Conservation (phyloP, 306 rosid species). For the Cucurbita ficifolia region DNA sequence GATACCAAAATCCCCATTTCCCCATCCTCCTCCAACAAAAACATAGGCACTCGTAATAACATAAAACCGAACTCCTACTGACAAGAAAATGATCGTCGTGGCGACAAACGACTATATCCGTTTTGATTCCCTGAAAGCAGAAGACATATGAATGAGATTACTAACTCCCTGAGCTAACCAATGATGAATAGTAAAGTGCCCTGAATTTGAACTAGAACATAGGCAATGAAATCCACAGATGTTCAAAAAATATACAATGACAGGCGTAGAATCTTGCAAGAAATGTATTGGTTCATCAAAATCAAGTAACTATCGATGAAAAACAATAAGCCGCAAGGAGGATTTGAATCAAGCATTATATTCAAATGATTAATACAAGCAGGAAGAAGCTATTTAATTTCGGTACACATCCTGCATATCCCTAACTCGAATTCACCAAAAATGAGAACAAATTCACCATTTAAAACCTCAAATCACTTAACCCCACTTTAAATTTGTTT, state of each 20-base stretch:
- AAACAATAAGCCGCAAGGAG: not conserved
- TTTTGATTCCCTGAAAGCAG: slow-evolving; percentile 60
- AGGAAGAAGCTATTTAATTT: not conserved
- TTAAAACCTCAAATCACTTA: not conserved
- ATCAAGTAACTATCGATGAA: not conserved
- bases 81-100: slow-evolving; percentile 72
- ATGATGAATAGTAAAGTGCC: not conserved
- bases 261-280: not conserved
- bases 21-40: slow-evolving; percentile 3
- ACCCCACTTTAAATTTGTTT: not conserved
- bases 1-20: not conserved
- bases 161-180: not conserved
- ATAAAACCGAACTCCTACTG: slow-evolving; percentile 15
- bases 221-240: not conserved
- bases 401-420: not conserved
- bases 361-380: not conserved
- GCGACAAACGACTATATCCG: slow-evolving; percentile 51
- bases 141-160: not conserved
- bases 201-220: not conserved
- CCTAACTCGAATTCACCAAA: not conserved
- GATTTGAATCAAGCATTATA: not conserved
- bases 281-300: not conserved
- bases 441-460: not conserved
- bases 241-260: not conserved
- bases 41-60: not conserved